Evolutionary conservation across 2,329 filamentous ascomycete genomes (phyloP).

Genomic region (Bipolaris oryzae): DNA sequence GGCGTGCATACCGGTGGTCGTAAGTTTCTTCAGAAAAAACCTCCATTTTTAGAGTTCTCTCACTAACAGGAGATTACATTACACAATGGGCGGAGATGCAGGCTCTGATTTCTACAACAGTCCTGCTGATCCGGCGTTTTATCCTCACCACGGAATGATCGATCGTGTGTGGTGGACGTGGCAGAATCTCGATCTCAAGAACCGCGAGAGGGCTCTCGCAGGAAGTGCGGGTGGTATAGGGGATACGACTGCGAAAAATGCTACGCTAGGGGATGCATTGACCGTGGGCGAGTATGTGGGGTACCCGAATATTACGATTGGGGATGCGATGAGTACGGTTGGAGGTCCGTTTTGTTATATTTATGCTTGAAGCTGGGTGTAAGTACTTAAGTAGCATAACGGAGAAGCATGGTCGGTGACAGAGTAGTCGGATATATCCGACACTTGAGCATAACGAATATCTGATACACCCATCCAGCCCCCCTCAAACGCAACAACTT

Average conservation of each 20-base stretch:
- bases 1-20: conserved; percentile 55
- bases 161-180: conserved; percentile 58
- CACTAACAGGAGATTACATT: conserved; percentile 28
- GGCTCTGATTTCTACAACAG: conserved; percentile 50
- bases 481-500: too few species aligned
- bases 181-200: conserved; percentile 53
- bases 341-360: conserved; percentile 54
- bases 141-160: conserved; percentile 55
- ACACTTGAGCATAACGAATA: too few species aligned
- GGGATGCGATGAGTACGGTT: conserved; percentile 51
- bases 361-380: background rate
- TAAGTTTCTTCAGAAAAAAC: too few species aligned
- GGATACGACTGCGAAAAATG: conserved; percentile 49
- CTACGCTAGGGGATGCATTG: conserved; percentile 52
- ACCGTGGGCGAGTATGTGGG: conserved; percentile 47
- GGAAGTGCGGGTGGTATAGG: conserved; percentile 38
- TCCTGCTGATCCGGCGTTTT: conserved; percentile 57
- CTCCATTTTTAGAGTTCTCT: too few species aligned
- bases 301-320: conserved; percentile 39
- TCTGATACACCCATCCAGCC: too few species aligned
- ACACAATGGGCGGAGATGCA: conserved; percentile 38
- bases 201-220: conserved; percentile 31
- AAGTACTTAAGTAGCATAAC: too few species aligned
- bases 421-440: too few species aligned
- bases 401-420: too few species aligned